These are phyloP conservation scores for Malassezia japonica DNA, from an alignment of 1,284 basidiomycete genomes.

Conservation along the genomic window DNA sequence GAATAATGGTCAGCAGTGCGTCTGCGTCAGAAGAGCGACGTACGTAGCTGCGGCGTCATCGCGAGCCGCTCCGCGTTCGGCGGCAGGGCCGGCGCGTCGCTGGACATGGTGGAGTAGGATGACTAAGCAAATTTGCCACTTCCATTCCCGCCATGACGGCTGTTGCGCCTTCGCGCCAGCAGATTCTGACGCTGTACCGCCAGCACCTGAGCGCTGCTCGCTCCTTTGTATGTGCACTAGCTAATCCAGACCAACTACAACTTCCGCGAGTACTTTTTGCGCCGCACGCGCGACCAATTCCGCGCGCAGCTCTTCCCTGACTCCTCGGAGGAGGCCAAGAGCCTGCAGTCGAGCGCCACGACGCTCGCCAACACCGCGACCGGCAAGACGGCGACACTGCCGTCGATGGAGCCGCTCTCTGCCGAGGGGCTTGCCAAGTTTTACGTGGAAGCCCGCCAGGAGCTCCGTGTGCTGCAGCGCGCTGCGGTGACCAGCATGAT, in stretches of 20 bases:
- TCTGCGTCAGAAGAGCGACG: constrained; percentile 54
- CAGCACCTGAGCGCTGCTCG: constrained; percentile 40
- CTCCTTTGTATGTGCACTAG: constrained; percentile 38
- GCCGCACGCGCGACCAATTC: constrained; percentile 45
- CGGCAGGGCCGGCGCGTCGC: constrained; percentile 52
- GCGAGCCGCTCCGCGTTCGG: constrained; percentile 73
- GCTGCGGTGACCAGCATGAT: constrained; percentile 42
- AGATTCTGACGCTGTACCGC: constrained; percentile 41
- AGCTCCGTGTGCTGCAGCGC: constrained; percentile 40
- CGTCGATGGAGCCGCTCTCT: background rate
- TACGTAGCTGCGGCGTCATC: constrained; percentile 68
- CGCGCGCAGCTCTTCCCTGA: constrained; percentile 28
- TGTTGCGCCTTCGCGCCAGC: constrained; percentile 15
- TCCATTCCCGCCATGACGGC: constrained; percentile 6
- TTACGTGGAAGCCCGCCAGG: constrained; percentile 33
- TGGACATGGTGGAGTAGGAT: background rate
- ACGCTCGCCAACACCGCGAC: constrained; percentile 9
- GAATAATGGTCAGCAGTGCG: constrained; percentile 88
- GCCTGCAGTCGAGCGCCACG: constrained; percentile 5
- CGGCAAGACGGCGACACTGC: background rate
- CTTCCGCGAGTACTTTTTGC: constrained; percentile 47
- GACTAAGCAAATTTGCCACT: background rate
- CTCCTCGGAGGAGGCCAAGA: constrained; percentile 4
- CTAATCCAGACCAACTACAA: constrained; percentile 41
- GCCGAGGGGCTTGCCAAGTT: constrained; percentile 27